Evolutionary conservation across 495 filamentous ascomycete species (phyloP), one percentile per base, ranked within the genome.

Genomic region (Daldinia loculata): DNA sequence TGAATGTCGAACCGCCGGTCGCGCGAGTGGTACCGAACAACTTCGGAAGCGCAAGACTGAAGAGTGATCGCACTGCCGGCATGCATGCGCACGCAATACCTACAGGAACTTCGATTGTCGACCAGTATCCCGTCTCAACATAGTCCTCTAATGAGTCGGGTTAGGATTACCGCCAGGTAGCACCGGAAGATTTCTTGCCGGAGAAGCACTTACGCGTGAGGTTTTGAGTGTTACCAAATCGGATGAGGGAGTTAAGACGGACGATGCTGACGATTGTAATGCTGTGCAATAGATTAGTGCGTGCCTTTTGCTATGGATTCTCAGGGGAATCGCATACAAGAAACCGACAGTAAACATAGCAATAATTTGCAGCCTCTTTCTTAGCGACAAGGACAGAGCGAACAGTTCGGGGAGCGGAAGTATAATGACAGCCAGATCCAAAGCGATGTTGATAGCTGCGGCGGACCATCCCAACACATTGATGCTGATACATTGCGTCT

Each of bases 341-440:
- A 80, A 74, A 39, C 82, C 82, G 12, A 84, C 63, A 34, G 75
- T 76, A 69, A 84, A 84, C 80, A 84, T 84, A 65, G 80, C 61
- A 11, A 78, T 75, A 57, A 82, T 78, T 26, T 73, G 76, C 6
- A 80, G 24, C 58, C 76, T 83, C 65, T 79, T 78, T 61, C 73
- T 74, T 64, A 63, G 51, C 4, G 74, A 74, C 36, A 79, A 57
- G 17, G 79, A 75, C 26, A 84, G 69, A 6, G 51, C 65, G 41
- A 72, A 71, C 8, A 84, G 24, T 2, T 77, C 66, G 7, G 78
- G 79, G 0, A 84, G 66, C 9, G 82, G 82, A 24, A 84, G 74
- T 8, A 77, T 30, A 29, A 84, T 75, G 60, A 83, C 78, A n/a
- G 79, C 60, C 4, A 83, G 34, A 59, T 84, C 82, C 29, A 81